phyloP scores from a whole-genome alignment of 129 eudicot genomes.

The Ambrosia artemisiifolia region DNA sequence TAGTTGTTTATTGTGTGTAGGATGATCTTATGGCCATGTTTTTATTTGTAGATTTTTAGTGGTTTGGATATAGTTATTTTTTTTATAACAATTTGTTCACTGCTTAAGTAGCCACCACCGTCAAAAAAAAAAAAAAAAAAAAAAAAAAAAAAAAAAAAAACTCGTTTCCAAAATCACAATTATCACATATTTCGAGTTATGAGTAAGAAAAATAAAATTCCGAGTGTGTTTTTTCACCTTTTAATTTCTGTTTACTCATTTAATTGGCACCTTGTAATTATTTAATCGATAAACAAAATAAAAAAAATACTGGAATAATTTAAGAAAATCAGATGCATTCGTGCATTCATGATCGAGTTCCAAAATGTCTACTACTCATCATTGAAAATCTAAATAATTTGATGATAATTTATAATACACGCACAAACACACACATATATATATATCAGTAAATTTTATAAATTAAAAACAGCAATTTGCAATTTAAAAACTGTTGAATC shows the following conservation, averaged over 20 bases:
- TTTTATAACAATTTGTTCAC: too few relatives aligned
- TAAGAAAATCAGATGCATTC: neutral
- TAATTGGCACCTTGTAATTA: neutral
- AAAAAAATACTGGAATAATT: neutral
- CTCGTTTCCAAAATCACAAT: neutral
- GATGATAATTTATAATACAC: neutral
- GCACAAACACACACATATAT: neutral
- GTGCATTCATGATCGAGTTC: constrained; percentile 11
- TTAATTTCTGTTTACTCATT: too few relatives aligned
- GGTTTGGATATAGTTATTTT: too few relatives aligned
- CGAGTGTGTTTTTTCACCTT: too few relatives aligned
- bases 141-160: too few relatives aligned
- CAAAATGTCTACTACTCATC: neutral
- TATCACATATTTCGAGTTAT: neutral
- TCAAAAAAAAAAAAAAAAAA: too few relatives aligned
- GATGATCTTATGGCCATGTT: too few relatives aligned
- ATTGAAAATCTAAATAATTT: neutral
- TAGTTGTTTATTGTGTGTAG: too few relatives aligned
- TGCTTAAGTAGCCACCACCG: too few relatives aligned
- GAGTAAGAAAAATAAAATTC: too few relatives aligned
- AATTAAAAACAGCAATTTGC: constrained; percentile 11
- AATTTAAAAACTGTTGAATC: constrained; percentile 9
- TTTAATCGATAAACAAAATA: neutral
- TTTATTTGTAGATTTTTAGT: too few relatives aligned
- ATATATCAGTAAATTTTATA: neutral